Conservation (phyloP, 768 basidiomycete species). For the Vararia minispora region DNA sequence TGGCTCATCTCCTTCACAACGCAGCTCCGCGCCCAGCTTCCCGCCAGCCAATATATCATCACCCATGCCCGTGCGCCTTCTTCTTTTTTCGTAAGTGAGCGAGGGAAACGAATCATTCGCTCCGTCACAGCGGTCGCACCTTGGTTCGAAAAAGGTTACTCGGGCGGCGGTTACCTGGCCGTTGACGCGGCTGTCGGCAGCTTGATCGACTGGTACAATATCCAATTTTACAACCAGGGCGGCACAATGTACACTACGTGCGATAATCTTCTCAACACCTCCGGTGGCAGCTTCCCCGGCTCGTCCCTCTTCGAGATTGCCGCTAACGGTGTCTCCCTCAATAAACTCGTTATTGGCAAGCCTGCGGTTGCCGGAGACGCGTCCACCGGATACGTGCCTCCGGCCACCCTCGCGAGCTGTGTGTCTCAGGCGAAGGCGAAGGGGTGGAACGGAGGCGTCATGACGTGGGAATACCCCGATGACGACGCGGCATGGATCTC, state of each 20-base stretch:
- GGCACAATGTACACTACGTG: constrained; percentile 28
- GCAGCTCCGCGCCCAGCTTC: constrained; percentile 25
- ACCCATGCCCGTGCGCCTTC: constrained; percentile 25
- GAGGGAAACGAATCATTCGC: neutral
- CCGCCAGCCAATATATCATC: constrained; percentile 23
- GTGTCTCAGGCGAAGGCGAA: constrained; percentile 40
- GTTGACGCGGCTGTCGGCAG: constrained; percentile 28
- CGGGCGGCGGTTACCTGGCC: constrained; percentile 30
- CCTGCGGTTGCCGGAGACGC: constrained; percentile 38
- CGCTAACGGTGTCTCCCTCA: constrained; percentile 40
- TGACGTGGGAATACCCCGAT: constrained; percentile 8
- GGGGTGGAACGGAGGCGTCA: constrained; percentile 38
- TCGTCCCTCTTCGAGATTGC: constrained; percentile 40
- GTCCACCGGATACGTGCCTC: constrained; percentile 41
- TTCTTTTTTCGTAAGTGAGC: neutral
- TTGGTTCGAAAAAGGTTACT: constrained; percentile 20
- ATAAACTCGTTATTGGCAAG: constrained; percentile 72
- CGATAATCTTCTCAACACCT: constrained; percentile 25
- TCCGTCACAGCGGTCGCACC: neutral
- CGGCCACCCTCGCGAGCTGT: constrained; percentile 45
- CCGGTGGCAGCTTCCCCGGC: constrained; percentile 30
- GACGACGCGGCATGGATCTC: constrained; percentile 5
- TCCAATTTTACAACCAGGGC: constrained; percentile 34
- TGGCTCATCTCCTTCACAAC: constrained; percentile 28
- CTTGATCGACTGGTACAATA: constrained; percentile 37